Base-by-base conservation (phyloP, 345 rosid genomes). In the Citrus sp. region DNA sequence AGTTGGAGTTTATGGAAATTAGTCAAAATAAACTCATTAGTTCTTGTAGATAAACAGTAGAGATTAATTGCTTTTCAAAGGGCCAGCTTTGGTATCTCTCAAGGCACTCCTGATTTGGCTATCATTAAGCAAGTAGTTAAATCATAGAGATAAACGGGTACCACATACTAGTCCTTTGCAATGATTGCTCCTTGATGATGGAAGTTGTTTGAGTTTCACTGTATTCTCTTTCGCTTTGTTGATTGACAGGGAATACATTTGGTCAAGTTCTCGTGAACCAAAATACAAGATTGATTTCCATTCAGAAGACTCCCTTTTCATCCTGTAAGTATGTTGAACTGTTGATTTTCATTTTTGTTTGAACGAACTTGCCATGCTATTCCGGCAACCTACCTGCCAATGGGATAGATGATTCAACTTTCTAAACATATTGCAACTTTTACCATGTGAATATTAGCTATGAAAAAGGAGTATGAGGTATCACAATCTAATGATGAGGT, bases 211-310 rank as follows among this genome's bases (percentile, higher is more conserved):
- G 4, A 64, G 30, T 61, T 74, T 74, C 56, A 1, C 4, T 55
- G 56, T 70, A 19, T 58, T 66, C 25, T 40, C 27, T 58, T 25
- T 1, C 6, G 25, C 51, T 46, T 64, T 21, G 61, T 27, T 64
- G 66, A 74, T 75, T 55, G 55, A 77, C 88, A 93, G 96, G 93
- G 67, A 90, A 89, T 80, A 82, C 94, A 59, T 89, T 92, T 75
- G 80, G 92, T 80, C 91, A 70, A 88, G 89, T 82, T 86, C 90
- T 72, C 94, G 90, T 74, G 96, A 95, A 78, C 96, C 97, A 40
- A 91, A 93, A 76, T 93, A 93, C 83, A 89, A 82, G 81, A 89
- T 95, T 55, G 91, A 90, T 76, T 93, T 89, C 80, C 94, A 89
- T 70, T 80, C 90, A 5, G 92, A 91, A 79, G 89, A 90, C 75